phyloP scores from a whole-genome alignment of 164 flowering plant species.

The Annona cherimola region DNA sequence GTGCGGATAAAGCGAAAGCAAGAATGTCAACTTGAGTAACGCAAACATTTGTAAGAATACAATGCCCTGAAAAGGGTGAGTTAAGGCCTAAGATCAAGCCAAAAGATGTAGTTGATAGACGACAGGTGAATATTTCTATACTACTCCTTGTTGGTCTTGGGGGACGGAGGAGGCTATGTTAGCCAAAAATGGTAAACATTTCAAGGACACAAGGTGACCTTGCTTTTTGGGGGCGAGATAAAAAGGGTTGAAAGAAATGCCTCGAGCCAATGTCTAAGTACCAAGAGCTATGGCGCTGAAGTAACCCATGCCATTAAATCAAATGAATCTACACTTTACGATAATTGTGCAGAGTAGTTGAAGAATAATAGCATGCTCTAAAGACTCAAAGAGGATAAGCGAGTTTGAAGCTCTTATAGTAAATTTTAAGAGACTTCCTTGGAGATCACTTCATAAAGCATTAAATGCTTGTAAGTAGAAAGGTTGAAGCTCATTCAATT shows the following conservation, averaged over 20 bases:
- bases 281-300: background rate
- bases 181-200: background rate
- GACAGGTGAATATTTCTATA: background rate
- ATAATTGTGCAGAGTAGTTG: too few relatives aligned
- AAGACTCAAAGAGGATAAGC: too few relatives aligned
- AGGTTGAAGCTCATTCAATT: too few relatives aligned
- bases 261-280: background rate
- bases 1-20: too few relatives aligned
- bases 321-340: too few relatives aligned
- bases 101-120: slow-evolving; percentile 1
- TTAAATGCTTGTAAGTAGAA: too few relatives aligned
- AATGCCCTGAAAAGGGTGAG: slow-evolving; percentile 3
- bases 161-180: background rate
- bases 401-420: too few relatives aligned
- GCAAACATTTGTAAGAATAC: background rate
- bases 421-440: too few relatives aligned
- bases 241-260: background rate
- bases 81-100: background rate
- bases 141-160: background rate
- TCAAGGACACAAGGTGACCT: background rate
- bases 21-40: background rate
- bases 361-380: too few relatives aligned
- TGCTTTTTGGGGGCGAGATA: background rate
- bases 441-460: too few relatives aligned
- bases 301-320: too few relatives aligned